Percentiles rank a stretch among this genome's conserved stretches.
These are phyloP conservation scores for Inga leiocalycina DNA, from an alignment of 306 rosid species.

Conservation along the genomic window DNA sequence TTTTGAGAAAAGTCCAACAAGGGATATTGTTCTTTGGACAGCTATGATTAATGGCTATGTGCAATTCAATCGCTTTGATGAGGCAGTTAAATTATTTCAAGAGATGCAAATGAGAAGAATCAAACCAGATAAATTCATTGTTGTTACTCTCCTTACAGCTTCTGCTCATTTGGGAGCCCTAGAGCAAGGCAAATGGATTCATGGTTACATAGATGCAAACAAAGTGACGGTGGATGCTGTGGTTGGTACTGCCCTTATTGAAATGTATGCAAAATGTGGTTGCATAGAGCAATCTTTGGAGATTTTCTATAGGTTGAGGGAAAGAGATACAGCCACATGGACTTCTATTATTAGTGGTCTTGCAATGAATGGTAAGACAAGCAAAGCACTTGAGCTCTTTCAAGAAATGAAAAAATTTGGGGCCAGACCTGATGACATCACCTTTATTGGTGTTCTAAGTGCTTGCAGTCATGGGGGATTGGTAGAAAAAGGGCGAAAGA, in stretches of 20 bases:
- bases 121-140: constrained; percentile 60
- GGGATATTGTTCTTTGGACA: constrained; percentile 78
- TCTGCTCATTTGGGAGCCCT: constrained; percentile 73
- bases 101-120: constrained; percentile 63
- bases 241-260: constrained; percentile 74
- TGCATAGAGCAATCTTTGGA: constrained; percentile 60
- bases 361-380: constrained; percentile 71
- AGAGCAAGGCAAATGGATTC: constrained; percentile 76
- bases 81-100: constrained; percentile 56
- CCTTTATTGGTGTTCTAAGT: constrained; percentile 44
- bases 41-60: constrained; percentile 83
- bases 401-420: constrained; percentile 60
- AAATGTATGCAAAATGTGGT: constrained; percentile 82
- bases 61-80: constrained; percentile 61
- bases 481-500: constrained; percentile 62
- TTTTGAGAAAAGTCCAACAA: constrained; percentile 64
- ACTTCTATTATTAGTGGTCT: constrained; percentile 76
- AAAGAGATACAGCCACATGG: constrained; percentile 69
- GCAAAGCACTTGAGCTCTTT: constrained; percentile 62
- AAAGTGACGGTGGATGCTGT: constrained; percentile 55
- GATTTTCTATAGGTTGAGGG: constrained; percentile 52
- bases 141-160: constrained; percentile 69
- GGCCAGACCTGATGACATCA: constrained; percentile 64
- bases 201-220: constrained; percentile 48
- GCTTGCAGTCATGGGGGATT: constrained; percentile 76